Base-by-base conservation (phyloP, 2,329 filamentous ascomycete species). In the Claviceps humidiphila region DNA sequence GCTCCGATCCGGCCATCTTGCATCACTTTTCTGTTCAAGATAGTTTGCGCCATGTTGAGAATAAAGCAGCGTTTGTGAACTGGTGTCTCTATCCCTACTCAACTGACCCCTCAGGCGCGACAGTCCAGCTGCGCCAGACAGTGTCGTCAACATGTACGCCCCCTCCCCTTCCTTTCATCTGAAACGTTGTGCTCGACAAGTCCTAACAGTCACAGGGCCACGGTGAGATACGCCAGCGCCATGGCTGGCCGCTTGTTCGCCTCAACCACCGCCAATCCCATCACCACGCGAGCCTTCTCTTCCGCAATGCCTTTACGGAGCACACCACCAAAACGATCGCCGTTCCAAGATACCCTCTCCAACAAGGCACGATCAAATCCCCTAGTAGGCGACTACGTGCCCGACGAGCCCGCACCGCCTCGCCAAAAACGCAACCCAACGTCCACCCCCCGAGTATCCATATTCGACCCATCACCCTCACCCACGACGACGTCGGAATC, bases 171-270 rank as follows among this genome's bases (percentile, higher is more conserved):
- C 2, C 26, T 30, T 30, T 9, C 3, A 30, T 9, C 26, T 30
- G 26, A 30, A 30, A 30, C 8, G 26, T 9, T 11, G 26, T 30
- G 26, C 43, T 30, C 24, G 20, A 44, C 5, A 37, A 37, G 5
- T 30, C 11, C 37, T 51, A 37, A 51, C 44, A 3, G 9, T 22
- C 9, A 7, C 44, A 67, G 66, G 65, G 58, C 64, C 49, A 49
- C 57, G 17, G 51, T 57, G 20, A 61, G 60, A 61, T 49, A 59
- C 51, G 60, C 63, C 62, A 59, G 61, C 61, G 53, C 59, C 46
- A 55, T 65, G 63, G 61, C 67, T 58, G 61, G 60, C 24, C 60
- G 64, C 56, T 53, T 61, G 54, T 58, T 58, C 38, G 49, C 60
- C 39, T 59, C 61, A 51, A 53, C 55, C 39, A 38, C 55, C 51